These are phyloP conservation scores for Dactylorhiza incarnata DNA, from an alignment of 106 monocot genomes.

Conservation along the genomic window DNA sequence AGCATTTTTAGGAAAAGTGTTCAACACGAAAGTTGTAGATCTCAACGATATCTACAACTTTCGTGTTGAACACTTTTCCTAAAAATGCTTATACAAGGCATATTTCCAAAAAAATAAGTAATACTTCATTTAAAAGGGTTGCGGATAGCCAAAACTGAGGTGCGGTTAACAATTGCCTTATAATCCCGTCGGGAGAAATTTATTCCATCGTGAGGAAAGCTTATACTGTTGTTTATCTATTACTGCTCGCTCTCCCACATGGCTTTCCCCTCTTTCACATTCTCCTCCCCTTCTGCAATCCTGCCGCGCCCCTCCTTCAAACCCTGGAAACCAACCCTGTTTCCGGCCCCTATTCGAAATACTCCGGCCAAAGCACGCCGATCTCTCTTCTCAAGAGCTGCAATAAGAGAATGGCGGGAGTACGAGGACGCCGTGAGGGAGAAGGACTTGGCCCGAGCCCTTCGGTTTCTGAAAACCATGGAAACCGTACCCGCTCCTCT, in stretches of 20 bases:
- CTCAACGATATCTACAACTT: too few relatives aligned
- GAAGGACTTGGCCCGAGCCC: conserved; percentile 90
- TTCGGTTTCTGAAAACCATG: conserved; percentile 62
- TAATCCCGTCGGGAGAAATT: too few relatives aligned
- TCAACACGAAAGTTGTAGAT: too few relatives aligned
- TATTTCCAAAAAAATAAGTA: too few relatives aligned
- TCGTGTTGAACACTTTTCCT: too few relatives aligned
- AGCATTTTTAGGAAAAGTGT: too few relatives aligned
- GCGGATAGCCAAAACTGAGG: too few relatives aligned
- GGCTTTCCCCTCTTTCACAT: background rate
- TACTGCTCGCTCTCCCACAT: background rate
- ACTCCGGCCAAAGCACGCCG: background rate
- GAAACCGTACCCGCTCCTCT: conserved; percentile 11
- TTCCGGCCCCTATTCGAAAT: background rate
- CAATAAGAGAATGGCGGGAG: conserved; percentile 64
- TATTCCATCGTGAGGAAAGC: too few relatives aligned
- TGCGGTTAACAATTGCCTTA: too few relatives aligned
- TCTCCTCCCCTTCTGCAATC: background rate
- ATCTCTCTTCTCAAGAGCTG: conserved; percentile 15
- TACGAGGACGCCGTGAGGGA: conserved; percentile 93
- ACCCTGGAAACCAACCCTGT: background rate
- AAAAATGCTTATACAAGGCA: too few relatives aligned
- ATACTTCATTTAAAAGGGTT: too few relatives aligned
- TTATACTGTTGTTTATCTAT: too few relatives aligned
- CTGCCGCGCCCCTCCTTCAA: background rate